Percentiles rank a stretch among this genome's conserved stretches.
Conservation (phyloP, 257 asterid species). For the Solanum virginianum region DNA sequence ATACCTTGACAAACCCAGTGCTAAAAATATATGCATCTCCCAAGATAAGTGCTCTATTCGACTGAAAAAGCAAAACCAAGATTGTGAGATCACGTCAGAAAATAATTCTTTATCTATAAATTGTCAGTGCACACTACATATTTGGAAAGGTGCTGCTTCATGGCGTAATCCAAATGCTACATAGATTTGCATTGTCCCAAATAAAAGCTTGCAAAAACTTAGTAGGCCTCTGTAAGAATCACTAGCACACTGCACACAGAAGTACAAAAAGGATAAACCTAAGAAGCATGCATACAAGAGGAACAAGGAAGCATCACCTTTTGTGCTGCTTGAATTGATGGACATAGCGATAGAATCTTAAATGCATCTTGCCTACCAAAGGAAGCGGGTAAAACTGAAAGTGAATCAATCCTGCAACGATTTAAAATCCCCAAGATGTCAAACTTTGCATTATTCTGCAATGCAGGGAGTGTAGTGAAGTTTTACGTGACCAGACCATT, state of each 20-base stretch:
- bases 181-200: not conserved
- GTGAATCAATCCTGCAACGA: constrained; percentile 74
- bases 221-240: not conserved
- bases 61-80: constrained; percentile 38
- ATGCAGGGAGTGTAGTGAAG: not conserved
- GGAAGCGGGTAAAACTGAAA: constrained; percentile 73
- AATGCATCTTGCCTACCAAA: constrained; percentile 78
- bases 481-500: not conserved
- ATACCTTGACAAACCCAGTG: constrained; percentile 75
- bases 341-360: constrained; percentile 70
- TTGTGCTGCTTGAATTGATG: constrained; percentile 65
- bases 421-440: not conserved
- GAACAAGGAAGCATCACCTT: constrained; percentile 33
- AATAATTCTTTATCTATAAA: not conserved
- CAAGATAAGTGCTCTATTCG: constrained; percentile 57
- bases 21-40: constrained; percentile 86
- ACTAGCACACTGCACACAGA: not conserved
- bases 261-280: not conserved
- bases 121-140: not conserved
- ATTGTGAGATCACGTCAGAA: not conserved
- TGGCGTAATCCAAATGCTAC: not conserved
- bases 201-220: not conserved
- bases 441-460: not conserved
- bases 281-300: not conserved
- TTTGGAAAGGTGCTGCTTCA: not conserved